Percentiles rank a stretch among this genome's conserved stretches.
phyloP scores from a whole-genome alignment of 179 eudicot genomes.

The Spergularia azorica region DNA sequence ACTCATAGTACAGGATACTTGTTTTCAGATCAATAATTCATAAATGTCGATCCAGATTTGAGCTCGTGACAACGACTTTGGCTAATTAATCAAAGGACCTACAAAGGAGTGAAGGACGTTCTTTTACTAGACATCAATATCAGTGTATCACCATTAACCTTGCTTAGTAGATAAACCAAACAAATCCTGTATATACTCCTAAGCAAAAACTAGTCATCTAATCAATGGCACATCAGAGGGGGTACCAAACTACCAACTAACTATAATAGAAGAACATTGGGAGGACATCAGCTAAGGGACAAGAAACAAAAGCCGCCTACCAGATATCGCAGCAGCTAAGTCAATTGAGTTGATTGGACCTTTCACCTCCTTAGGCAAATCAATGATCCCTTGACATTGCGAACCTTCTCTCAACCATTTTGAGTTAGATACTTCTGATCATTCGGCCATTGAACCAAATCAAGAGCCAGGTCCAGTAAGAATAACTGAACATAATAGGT shows the following conservation, averaged over 20 bases:
- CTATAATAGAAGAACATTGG: not conserved
- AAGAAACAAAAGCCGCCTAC: slow-evolving; percentile 14
- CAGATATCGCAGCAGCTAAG: not conserved
- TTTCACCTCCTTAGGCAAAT: not conserved
- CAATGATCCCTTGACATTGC: not conserved
- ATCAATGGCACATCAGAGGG: too few species aligned
- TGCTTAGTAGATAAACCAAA: not conserved
- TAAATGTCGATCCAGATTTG: too few species aligned
- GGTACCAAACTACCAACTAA: not conserved
- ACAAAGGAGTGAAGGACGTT: not conserved
- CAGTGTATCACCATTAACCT: not conserved
- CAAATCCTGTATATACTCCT: not conserved
- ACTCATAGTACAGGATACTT: too few species aligned
- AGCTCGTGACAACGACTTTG: too few species aligned
- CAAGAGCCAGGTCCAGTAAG: slow-evolving; percentile 4
- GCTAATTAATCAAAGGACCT: not conserved
- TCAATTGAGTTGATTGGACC: not conserved
- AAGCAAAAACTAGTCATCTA: not conserved
- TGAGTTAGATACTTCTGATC: slow-evolving; percentile 1
- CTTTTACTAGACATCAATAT: not conserved
- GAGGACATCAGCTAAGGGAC: not conserved
- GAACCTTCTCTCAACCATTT: not conserved
- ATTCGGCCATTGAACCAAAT: not conserved
- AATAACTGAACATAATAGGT: not conserved
- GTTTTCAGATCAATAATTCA: too few species aligned